A percentile compares a stretch with the other conserved stretches of the same genome.
Evolutionary conservation across 352 stramenopile genomes (phyloP).

Genomic region (Thalassiosira hispida): DNA sequence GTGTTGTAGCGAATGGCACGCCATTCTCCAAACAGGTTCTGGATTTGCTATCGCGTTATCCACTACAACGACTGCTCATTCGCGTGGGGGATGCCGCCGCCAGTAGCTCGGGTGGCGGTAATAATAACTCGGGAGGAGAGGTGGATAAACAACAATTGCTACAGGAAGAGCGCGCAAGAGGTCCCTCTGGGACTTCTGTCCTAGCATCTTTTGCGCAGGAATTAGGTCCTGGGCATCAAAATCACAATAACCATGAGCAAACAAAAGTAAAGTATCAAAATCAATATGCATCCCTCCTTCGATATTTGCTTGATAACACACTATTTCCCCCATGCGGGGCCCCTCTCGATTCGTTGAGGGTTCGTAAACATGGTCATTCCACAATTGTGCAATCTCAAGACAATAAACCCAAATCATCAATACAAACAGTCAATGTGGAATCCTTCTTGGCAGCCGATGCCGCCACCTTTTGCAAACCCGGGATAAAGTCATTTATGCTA

Average conservation of each 20-base stretch:
- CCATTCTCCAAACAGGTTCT: conserved; percentile 45
- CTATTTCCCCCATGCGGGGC: conserved; percentile 53
- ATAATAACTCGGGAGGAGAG: background rate
- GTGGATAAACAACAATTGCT: conserved; percentile 25
- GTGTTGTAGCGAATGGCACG: conserved; percentile 16
- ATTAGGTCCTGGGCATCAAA: background rate
- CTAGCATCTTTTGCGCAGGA: conserved; percentile 36
- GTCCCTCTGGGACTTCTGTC: conserved; percentile 48
- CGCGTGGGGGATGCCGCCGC: conserved; percentile 38
- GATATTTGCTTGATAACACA: conserved; percentile 47
- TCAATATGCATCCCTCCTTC: conserved; percentile 45
- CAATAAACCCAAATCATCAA: conserved; percentile 7
- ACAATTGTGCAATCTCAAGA: conserved; percentile 28
- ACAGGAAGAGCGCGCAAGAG: conserved; percentile 33
- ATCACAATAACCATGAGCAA: conserved; percentile 10
- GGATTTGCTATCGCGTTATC: conserved; percentile 38
- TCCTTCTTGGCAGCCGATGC: conserved; percentile 51
- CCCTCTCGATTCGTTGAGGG: conserved; percentile 53
- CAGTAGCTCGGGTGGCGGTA: background rate
- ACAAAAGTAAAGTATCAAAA: conserved; percentile 36
- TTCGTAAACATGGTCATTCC: conserved; percentile 55
- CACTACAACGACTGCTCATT: conserved; percentile 42
- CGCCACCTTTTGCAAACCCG: conserved; percentile 44
- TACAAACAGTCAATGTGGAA: conserved; percentile 40
- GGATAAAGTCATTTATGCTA: conserved; percentile 47